phyloP scores from a whole-genome alignment of 306 rosid genomes.

The Fagus crenata region DNA sequence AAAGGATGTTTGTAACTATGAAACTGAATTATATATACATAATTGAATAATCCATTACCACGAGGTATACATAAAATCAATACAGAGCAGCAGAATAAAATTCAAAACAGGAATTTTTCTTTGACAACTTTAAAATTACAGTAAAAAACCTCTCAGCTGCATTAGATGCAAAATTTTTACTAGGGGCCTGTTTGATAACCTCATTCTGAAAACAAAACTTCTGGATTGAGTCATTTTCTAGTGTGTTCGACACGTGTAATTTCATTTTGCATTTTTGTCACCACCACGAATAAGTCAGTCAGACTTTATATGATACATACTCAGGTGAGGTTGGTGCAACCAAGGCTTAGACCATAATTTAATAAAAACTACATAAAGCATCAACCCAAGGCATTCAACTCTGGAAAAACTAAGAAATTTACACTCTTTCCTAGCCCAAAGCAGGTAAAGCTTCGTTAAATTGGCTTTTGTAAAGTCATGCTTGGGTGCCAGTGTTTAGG shows the following conservation, averaged over 20 bases:
- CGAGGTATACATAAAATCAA: neutral
- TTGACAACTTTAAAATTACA: neutral
- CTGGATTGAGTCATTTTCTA: neutral
- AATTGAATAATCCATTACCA: neutral
- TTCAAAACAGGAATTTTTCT: neutral
- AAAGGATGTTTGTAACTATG: neutral
- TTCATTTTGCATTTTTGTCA: neutral
- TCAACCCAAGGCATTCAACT: neutral
- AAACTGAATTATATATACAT: neutral
- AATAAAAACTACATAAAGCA: neutral
- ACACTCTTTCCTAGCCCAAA: neutral
- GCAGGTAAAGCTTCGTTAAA: neutral
- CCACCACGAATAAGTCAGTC: neutral
- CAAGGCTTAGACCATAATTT: neutral
- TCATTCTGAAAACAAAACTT: neutral
- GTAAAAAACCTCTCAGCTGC: neutral
- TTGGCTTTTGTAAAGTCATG: conserved; percentile 1
- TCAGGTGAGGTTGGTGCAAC: neutral
- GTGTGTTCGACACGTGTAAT: neutral
- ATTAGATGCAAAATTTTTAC: neutral
- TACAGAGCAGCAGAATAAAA: neutral
- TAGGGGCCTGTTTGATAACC: neutral
- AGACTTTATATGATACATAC: neutral
- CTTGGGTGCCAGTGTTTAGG: neutral
- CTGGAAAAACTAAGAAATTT: neutral